These are phyloP conservation scores for Aspergillus jensenii DNA, from an alignment of 2,329 filamentous ascomycete species.

Conservation along the genomic window DNA sequence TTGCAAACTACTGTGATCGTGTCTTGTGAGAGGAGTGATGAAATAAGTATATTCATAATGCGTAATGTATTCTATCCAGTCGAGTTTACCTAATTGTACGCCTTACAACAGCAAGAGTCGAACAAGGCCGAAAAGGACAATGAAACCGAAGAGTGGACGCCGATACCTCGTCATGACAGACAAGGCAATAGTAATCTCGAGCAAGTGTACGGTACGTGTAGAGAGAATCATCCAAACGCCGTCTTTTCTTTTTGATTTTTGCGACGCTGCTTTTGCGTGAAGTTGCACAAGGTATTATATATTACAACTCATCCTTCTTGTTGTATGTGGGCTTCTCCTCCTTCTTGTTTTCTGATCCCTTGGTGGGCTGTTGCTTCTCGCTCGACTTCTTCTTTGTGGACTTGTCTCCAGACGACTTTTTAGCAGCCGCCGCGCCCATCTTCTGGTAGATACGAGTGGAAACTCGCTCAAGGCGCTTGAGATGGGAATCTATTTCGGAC, in stretches of 20 bases:
- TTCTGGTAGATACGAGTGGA: slow-evolving; percentile 38
- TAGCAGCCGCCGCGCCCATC: slow-evolving; percentile 46
- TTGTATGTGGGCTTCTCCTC: slow-evolving; percentile 27
- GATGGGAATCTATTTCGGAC: slow-evolving; percentile 69
- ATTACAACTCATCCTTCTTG: slow-evolving; percentile 35
- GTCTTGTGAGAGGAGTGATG: background rate
- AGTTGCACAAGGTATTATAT: background rate
- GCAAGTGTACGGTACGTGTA: slow-evolving; percentile 3
- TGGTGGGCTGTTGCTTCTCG: slow-evolving; percentile 12
- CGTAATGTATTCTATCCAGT: slow-evolving; percentile 5
- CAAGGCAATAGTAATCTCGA: background rate
- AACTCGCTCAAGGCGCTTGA: slow-evolving; percentile 65
- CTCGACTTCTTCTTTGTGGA: slow-evolving; percentile 23
- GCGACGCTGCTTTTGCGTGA: background rate
- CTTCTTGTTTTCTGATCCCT: slow-evolving; percentile 13
- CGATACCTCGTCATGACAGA: background rate
- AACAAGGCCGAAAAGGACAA: background rate
- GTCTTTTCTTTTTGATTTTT: background rate
- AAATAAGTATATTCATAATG: slow-evolving; percentile 6
- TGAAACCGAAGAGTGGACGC: background rate
- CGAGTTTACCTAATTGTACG: background rate
- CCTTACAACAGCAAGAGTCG: background rate
- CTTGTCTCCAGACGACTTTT: slow-evolving; percentile 19
- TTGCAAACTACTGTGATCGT: background rate
- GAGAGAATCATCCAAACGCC: slow-evolving; percentile 12